Evolutionary conservation across 2,329 filamentous ascomycete species (phyloP).

Genomic region (Sphaerulina musiva): DNA sequence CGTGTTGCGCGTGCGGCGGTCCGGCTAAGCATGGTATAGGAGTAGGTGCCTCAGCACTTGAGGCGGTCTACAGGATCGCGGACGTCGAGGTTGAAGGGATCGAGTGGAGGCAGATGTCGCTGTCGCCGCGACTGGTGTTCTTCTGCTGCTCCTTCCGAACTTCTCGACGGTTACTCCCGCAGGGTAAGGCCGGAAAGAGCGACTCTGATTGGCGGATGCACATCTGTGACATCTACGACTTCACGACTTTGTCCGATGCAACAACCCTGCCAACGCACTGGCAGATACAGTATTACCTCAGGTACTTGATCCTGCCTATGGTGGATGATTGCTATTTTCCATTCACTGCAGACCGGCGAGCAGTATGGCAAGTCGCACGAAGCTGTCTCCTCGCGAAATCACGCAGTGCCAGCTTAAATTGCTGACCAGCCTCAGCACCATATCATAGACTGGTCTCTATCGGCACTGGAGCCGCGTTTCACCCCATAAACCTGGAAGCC

Average conservation of each 20-base stretch:
- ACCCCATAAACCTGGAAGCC: too few relatives aligned
- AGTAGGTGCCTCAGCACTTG: conserved; percentile 31
- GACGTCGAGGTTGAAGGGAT: conserved; percentile 2
- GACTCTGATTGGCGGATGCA: not conserved
- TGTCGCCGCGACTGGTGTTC: not conserved
- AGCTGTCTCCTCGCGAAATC: too few relatives aligned
- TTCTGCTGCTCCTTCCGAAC: not conserved
- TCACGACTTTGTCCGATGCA: not conserved
- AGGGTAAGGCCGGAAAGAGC: not conserved
- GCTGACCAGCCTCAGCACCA: too few relatives aligned
- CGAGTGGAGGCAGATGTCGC: not conserved
- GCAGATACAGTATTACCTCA: too few relatives aligned
- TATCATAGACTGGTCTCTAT: too few relatives aligned
- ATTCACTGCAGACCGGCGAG: too few relatives aligned
- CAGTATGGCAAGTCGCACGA: too few relatives aligned
- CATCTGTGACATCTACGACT: not conserved
- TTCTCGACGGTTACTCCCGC: not conserved
- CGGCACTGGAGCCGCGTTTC: too few relatives aligned
- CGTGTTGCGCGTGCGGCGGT: conserved; percentile 84
- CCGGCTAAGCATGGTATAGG: conserved; percentile 78
- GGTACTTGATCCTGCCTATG: too few relatives aligned
- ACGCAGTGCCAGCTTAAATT: too few relatives aligned
- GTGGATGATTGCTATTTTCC: too few relatives aligned
- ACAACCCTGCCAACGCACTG: not conserved
- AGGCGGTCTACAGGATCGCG: conserved; percentile 22